phyloP scores from a whole-genome alignment of 139 green algal genomes.

The Desmodesmus armatus region DNA sequence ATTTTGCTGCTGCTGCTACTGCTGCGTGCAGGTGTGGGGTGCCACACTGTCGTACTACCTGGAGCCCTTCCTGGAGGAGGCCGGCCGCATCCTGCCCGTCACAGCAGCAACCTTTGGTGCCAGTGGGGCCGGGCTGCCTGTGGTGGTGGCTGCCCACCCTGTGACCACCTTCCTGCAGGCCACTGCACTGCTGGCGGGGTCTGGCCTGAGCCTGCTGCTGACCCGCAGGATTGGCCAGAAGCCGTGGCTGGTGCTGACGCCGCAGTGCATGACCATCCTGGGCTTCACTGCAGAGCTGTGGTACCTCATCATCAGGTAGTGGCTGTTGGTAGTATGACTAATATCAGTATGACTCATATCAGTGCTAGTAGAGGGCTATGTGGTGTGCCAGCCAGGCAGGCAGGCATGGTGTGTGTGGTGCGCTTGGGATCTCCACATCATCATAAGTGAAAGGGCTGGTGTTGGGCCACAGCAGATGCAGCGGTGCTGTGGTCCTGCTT shows the following conservation, averaged over 20 bases:
- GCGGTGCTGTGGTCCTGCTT: too few species aligned
- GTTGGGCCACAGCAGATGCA: too few species aligned
- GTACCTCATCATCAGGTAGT: slow-evolving; percentile 61
- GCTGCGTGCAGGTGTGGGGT: too few species aligned
- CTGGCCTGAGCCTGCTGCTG: slow-evolving; percentile 59
- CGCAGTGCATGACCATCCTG: slow-evolving; percentile 58
- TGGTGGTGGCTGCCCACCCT: slow-evolving; percentile 6
- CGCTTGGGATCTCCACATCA: too few species aligned
- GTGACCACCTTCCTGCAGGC: slow-evolving; percentile 59
- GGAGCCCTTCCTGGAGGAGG: slow-evolving; percentile 62
- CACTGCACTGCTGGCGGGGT: slow-evolving; percentile 58
- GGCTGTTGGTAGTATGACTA: too few species aligned
- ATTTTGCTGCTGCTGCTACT: too few species aligned
- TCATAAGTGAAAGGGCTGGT: too few species aligned
- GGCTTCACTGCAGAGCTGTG: slow-evolving; percentile 76
- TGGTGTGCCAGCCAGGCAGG: too few species aligned
- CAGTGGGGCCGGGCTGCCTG: neutral
- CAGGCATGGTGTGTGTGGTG: too few species aligned
- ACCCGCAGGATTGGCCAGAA: slow-evolving; percentile 61
- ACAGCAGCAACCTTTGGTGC: slow-evolving; percentile 12
- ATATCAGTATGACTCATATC: too few species aligned
- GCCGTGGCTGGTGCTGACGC: slow-evolving; percentile 63
- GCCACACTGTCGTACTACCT: slow-evolving; percentile 75
- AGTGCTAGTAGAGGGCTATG: too few species aligned
- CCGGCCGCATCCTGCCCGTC: slow-evolving; percentile 59